phyloP scores from a whole-genome alignment of 352 stramenopile genomes.

The Phytopythium helicoides region DNA sequence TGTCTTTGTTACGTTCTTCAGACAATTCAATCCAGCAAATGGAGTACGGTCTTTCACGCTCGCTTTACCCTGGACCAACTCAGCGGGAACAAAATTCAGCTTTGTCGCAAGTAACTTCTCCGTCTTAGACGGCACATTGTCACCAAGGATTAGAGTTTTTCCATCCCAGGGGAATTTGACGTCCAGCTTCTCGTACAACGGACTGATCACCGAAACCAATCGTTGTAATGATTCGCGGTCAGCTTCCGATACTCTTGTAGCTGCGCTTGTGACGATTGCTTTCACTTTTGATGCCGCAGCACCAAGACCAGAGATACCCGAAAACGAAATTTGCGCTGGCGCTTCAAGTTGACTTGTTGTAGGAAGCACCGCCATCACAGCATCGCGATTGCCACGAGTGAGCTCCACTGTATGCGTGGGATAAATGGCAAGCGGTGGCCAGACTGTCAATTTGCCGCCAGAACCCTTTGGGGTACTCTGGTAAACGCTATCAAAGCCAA shows the following conservation, averaged over 20 bases:
- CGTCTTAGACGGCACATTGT: slow-evolving; percentile 26
- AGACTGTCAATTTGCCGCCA: slow-evolving; percentile 33
- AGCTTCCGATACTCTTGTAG: slow-evolving; percentile 7
- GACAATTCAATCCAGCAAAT: slow-evolving; percentile 55
- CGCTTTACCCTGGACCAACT: not conserved
- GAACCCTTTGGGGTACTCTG: slow-evolving; percentile 13
- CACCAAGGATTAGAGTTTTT: slow-evolving; percentile 29
- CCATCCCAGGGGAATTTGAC: slow-evolving; percentile 51
- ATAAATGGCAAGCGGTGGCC: slow-evolving; percentile 45
- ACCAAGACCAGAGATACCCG: not conserved
- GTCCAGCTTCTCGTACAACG: slow-evolving; percentile 25
- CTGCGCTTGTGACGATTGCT: too few relatives aligned
- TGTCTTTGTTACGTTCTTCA: slow-evolving; percentile 39
- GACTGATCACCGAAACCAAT: slow-evolving; percentile 17
- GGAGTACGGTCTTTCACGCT: slow-evolving; percentile 20
- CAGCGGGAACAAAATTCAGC: slow-evolving; percentile 23
- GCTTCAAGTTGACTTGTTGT: slow-evolving; percentile 13
- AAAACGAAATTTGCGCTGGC: not conserved
- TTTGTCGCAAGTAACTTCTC: slow-evolving; percentile 47
- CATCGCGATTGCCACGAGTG: slow-evolving; percentile 11
- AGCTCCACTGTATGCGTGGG: slow-evolving; percentile 36
- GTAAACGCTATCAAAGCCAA: slow-evolving; percentile 55
- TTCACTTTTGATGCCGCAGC: not conserved
- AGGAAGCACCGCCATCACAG: slow-evolving; percentile 16
- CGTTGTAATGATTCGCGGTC: slow-evolving; percentile 21